Conservation (phyloP, 352 stramenopile genomes). For the Phytopythium litorale region DNA sequence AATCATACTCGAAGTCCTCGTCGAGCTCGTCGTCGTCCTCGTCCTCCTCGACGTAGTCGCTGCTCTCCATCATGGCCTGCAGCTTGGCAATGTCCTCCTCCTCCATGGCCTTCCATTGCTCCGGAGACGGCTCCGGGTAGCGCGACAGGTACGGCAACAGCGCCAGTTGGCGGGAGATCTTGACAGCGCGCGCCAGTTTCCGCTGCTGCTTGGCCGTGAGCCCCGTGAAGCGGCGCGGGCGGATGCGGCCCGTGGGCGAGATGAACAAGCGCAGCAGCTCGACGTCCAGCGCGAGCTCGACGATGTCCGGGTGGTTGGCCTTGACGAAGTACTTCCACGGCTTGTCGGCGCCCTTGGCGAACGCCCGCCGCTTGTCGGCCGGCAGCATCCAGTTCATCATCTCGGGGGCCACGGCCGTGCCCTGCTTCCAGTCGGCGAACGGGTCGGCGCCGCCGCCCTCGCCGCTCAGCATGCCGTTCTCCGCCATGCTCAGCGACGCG, state of each 20-base stretch:
- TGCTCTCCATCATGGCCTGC: constrained; percentile 47
- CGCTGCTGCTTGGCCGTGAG: constrained; percentile 83
- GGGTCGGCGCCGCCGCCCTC: constrained; percentile 30
- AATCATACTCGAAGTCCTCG: constrained; percentile 62
- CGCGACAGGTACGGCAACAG: constrained; percentile 74
- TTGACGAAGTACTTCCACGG: constrained; percentile 79
- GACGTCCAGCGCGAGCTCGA: constrained; percentile 76
- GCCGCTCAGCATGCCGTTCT: constrained; percentile 38
- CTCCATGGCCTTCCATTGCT: constrained; percentile 80
- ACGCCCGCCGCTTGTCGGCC: constrained; percentile 51
- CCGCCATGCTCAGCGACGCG: constrained; percentile 48
- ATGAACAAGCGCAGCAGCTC: constrained; percentile 82
- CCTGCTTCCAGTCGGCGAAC: constrained; percentile 49
- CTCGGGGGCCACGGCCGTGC: constrained; percentile 48
- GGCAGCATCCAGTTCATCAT: constrained; percentile 87
- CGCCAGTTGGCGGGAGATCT: constrained; percentile 73
- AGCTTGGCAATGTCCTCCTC: constrained; percentile 69
- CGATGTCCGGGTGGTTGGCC: constrained; percentile 66
- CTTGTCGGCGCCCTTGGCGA: constrained; percentile 54
- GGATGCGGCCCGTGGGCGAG: constrained; percentile 77
- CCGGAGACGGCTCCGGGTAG: constrained; percentile 76
- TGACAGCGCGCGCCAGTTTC: constrained; percentile 69
- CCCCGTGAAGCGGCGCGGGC: constrained; percentile 74
- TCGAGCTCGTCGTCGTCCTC: constrained; percentile 65
- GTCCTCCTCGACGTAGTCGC: constrained; percentile 39